Base-by-base conservation (phyloP, 768 basidiomycete genomes). In the Trametes gibbosa region DNA sequence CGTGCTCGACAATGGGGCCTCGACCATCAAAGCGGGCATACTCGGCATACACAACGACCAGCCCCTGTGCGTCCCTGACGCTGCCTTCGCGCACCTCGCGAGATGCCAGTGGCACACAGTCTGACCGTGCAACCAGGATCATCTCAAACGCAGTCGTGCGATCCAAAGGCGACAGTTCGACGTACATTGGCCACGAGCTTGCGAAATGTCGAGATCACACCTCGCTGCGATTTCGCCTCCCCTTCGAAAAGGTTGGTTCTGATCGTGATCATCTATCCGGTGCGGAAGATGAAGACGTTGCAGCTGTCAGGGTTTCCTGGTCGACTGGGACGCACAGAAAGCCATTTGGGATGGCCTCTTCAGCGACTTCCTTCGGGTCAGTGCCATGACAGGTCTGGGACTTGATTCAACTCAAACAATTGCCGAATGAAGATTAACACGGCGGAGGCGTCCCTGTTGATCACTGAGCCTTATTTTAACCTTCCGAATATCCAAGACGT, bases 391-490 rank as follows among this genome's bases (percentile, higher is more conserved):
- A 39, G 17, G 32, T 3, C 23, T 14, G 16, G n/a, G 5, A 5
- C 19, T 43, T 19, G 14, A 37, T n/a, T 29, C 37, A 35, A 21
- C 54, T 57, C 25, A 42, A 37, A 35, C 39, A 25, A 1, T 34
- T 32, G 13, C 23, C 32, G 19, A 40, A 24, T 34, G 35, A 63
- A 95, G 93, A 75, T 92, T 56, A 83, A 92, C 68, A 85, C 92
- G 0, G 75, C 84, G 1, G 79, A 83, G 50, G 84, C 88, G 0
- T 86, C 89, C 4, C 76, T 98, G 35, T 76, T 98, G 49, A 82
- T 98, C 56, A 97, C 96, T 5, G 95, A 98, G 74, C 94, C 95
- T 5, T 92, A 92, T 69, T 91, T 96, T 80, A 95, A 98, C 74
- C 77, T 95, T 9, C 90, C 92, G 24, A 94, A 92, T 68, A 83